Conservation (phyloP, 768 basidiomycete species). For the Suillus ampliporus region DNA sequence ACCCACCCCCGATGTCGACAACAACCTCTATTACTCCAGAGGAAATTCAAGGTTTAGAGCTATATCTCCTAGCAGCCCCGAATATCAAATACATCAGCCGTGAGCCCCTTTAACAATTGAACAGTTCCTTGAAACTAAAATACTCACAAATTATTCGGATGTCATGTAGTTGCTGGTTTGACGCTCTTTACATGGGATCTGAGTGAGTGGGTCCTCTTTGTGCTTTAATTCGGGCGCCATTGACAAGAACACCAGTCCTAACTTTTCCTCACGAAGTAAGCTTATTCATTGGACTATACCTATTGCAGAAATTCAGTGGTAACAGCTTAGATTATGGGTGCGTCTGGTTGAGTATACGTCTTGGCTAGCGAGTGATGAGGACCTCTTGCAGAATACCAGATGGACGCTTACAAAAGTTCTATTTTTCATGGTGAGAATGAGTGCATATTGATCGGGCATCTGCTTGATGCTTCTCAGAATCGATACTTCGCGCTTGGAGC, state of each 20-base stretch:
- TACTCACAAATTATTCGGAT: neutral
- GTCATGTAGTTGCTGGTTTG: slow-evolving; percentile 3
- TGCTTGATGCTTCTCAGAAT: neutral
- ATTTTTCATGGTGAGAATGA: slow-evolving; percentile 8
- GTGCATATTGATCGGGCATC: neutral
- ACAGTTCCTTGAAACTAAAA: neutral
- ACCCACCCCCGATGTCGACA: slow-evolving; percentile 1
- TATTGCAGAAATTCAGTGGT: neutral
- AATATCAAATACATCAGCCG: neutral
- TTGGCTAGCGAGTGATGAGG: neutral
- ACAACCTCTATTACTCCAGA: neutral
- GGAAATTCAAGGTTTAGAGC: slow-evolving; percentile 2
- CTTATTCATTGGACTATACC: neutral
- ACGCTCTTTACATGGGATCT: slow-evolving; percentile 9
- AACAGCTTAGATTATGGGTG: slow-evolving; percentile 13
- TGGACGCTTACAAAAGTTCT: slow-evolving; percentile 12
- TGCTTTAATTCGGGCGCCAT: neutral
- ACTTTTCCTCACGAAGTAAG: slow-evolving; percentile 13
- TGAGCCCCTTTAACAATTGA: neutral
- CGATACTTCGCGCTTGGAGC: slow-evolving; percentile 14
- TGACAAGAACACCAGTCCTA: neutral
- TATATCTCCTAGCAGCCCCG: neutral
- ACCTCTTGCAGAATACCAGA: neutral
- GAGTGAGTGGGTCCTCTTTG: neutral
- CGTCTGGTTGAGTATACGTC: neutral